Evolutionary conservation across 495 filamentous ascomycete genomes (phyloP).

Genomic region (Penicillium angulare): DNA sequence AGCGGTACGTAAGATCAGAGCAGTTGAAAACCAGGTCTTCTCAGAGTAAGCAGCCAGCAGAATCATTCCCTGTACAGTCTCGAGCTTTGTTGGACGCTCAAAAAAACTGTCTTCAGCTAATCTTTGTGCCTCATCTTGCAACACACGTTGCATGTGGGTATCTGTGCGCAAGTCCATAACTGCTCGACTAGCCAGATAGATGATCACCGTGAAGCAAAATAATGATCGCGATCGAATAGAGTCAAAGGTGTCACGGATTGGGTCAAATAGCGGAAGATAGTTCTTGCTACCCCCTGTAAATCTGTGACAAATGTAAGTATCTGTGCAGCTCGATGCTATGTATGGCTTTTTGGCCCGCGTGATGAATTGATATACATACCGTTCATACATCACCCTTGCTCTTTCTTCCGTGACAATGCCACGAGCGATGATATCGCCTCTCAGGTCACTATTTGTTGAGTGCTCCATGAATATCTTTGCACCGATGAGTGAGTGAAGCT

Average conservation of each 20-base stretch:
- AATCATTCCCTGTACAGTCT: constrained; percentile 46
- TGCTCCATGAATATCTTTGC: constrained; percentile 42
- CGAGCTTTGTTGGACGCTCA: constrained; percentile 41
- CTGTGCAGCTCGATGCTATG: background rate
- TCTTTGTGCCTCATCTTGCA: constrained; percentile 44
- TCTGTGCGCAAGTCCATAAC: constrained; percentile 37
- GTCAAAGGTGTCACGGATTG: constrained; percentile 45
- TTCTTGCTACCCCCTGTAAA: constrained; percentile 43
- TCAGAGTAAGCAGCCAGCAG: constrained; percentile 44
- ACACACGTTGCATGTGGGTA: constrained; percentile 41
- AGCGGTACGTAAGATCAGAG: constrained; percentile 42
- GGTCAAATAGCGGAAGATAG: constrained; percentile 40
- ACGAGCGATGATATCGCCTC: constrained; percentile 38
- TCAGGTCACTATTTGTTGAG: constrained; percentile 29
- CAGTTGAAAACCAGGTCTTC: constrained; percentile 47
- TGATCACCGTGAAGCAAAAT: constrained; percentile 45
- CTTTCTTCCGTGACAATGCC: constrained; percentile 42
- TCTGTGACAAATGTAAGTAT: constrained; percentile 14
- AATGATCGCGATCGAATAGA: constrained; percentile 42
- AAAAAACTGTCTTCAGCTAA: constrained; percentile 46
- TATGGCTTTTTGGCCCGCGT: background rate
- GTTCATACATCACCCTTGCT: constrained; percentile 41
- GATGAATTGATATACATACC: constrained; percentile 19
- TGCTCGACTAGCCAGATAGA: constrained; percentile 42
- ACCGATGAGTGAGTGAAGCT: too few species aligned